Base-by-base conservation (phyloP, 1,284 basidiomycete genomes). In the Moesziomyces antarcticus region DNA sequence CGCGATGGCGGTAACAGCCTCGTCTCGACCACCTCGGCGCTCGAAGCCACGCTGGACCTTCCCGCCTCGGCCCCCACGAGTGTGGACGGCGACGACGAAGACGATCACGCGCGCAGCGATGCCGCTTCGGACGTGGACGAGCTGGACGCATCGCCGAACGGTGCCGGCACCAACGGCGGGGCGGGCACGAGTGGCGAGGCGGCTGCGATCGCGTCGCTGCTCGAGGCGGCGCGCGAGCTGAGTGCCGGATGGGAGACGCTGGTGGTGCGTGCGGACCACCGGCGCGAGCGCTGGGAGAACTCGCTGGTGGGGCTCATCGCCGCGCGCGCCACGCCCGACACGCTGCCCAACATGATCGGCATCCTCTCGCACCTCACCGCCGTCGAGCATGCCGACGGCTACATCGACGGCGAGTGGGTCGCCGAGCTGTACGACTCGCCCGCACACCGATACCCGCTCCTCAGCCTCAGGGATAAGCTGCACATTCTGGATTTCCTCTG, bases 401-500 rank as follows among this genome's bases (percentile, higher is more conserved):
- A 64, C 42, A 72, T 73, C 16, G 77, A 77, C 41, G 73, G 66
- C 27, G 53, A 58, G 44, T 75, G 58, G 54, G 50, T 68, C n/a
- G 69, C 71, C 40, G 74, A 79, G n/a, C 65, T 75, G 56, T 86
- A 73, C 79, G 60, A 64, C 33, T 69, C 61, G 4, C 64, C 64
- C 11, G 42, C 56, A 18, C 85, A 78, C 64, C 88, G 92, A 41
- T 98, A 97, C 82, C 88, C 90, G 56, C 84, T 88, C 8, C 87
- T 98, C 42, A 88, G 91, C 35, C 86, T 91, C 16, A 86, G 87
- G 51, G 92, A 97, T 83, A 93, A 94, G 81, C 88, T 98, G 56
- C 88, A 90, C 41, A 92, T 97, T 67, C 85, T 99, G 55, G 87
- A 89, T 10, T 97, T 96, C 85, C 88, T 99, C 86, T 92, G 91